Evolutionary conservation across 1,139 yeast genomes (phyloP), one percentile per base, ranked within the genome.

Genomic region (Saccharomycopsis hybrid): DNA sequence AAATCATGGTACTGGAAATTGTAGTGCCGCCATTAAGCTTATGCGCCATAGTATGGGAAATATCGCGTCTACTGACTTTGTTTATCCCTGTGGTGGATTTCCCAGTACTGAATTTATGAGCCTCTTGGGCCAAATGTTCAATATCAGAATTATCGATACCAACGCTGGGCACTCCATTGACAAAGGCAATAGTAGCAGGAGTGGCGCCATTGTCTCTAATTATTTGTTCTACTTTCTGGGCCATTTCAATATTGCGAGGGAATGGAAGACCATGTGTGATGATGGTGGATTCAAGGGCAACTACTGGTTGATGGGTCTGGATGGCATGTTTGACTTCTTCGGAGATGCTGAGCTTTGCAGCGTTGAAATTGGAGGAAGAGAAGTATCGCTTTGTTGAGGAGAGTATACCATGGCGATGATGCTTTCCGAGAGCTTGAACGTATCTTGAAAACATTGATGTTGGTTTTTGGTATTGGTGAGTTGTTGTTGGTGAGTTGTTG

Each of bases 191-290:
- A 0, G 96, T 87, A 0, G 96, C 96, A 0, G 97, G 96, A 3
- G 85, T 66, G 0, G 82, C 92, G 2, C 94, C 94, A 46, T 72
- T 64, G 0, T 65, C 63, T 42, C 95, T 69, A 30, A 88, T 75
- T 7, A 74, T 70, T 11, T 65, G 56, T 63, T 88, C 96, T 1
- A 86, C 95, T 1, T 70, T 65, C 35, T 61, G 60, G 0, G 96
- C 96, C 88, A 88, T 82, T 28, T 73, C 71, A 9, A 85, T 60
- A 59, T 89, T 88, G 43, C 76, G 75, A 0, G 96, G 96, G 60
- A 68, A 85, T 5, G 96, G 96, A 47, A 88, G 72, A 0, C 97
- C 96, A 68, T 89, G 97, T 5, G 96, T 84, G 56, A 89, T 80
- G 59, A 88, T 89, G 7, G 97, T 88, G 24, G 89, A 81, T 61